Conservation (phyloP, 1,284 basidiomycete species). For the Trichosporon asahii region DNA sequence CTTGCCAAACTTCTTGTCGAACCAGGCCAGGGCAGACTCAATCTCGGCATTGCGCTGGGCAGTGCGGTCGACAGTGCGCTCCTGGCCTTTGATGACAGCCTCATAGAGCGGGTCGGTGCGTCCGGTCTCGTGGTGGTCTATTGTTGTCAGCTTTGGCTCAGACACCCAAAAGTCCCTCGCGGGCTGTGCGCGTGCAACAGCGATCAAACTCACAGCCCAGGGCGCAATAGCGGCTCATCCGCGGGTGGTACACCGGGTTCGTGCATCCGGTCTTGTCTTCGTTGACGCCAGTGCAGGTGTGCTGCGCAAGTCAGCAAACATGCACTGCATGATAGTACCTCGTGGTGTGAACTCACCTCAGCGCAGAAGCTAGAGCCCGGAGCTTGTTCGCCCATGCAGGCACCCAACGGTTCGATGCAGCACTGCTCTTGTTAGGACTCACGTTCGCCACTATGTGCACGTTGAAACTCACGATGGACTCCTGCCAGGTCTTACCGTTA, state of each 20-base stretch:
- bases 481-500: slow-evolving; percentile 1
- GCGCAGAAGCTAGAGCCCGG: neutral
- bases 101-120: neutral
- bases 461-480: neutral
- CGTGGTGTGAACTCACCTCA: neutral
- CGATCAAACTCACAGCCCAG: slow-evolving; percentile 9
- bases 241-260: neutral
- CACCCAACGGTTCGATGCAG: neutral
- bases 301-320: neutral
- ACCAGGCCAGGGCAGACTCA: neutral
- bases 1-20: slow-evolving; percentile 6
- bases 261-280: slow-evolving; percentile 3
- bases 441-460: neutral
- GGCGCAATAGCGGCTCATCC: neutral
- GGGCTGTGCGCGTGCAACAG: neutral
- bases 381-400: neutral
- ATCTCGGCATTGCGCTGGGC: neutral
- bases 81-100: neutral
- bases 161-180: neutral
- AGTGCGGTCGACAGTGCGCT: neutral
- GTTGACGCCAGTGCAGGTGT: neutral
- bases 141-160: neutral
- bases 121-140: slow-evolving; percentile 12
- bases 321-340: neutral
- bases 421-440: neutral